phyloP scores from a whole-genome alignment of 495 filamentous ascomycete species.

The Daldinia vernicosa region DNA sequence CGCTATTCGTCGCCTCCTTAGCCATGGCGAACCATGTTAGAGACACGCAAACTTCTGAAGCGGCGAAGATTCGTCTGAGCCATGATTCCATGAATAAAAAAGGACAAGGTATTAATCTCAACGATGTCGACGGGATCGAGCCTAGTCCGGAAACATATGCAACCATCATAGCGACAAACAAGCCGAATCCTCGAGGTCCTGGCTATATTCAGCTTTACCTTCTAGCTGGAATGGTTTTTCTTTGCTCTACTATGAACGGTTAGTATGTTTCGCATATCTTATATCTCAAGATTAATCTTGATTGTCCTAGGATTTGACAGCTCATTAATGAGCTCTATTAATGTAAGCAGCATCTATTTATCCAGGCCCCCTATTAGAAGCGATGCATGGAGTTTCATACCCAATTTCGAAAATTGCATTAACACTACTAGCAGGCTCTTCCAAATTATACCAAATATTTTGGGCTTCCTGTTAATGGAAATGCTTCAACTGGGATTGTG shows the following conservation, averaged over 20 bases:
- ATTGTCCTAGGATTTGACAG: conserved; percentile 43
- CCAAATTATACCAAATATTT: conserved; percentile 47
- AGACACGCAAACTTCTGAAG: conserved; percentile 2
- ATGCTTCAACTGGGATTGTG: conserved; percentile 46
- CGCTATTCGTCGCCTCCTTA: neutral
- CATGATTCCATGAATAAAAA: conserved; percentile 26
- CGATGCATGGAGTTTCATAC: neutral
- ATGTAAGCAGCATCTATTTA: conserved; percentile 28
- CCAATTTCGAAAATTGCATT: neutral
- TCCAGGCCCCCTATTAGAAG: neutral
- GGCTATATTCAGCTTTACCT: conserved; percentile 44
- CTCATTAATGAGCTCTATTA: conserved; percentile 48
- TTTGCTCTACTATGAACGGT: conserved; percentile 48
- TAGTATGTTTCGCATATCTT: neutral
- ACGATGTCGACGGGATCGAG: conserved; percentile 31
- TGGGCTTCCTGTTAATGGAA: conserved; percentile 34
- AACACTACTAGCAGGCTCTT: conserved; percentile 30
- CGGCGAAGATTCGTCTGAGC: conserved; percentile 17
- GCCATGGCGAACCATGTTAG: conserved; percentile 22
- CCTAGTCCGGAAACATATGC: conserved; percentile 40
- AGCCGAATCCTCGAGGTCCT: conserved; percentile 40
- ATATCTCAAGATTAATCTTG: neutral
- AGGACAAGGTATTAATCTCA: neutral
- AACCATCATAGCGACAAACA: conserved; percentile 44
- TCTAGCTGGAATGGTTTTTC: conserved; percentile 41